phyloP scores from a whole-genome alignment of 139 green algal genomes.

The Coelastrella sp. region DNA sequence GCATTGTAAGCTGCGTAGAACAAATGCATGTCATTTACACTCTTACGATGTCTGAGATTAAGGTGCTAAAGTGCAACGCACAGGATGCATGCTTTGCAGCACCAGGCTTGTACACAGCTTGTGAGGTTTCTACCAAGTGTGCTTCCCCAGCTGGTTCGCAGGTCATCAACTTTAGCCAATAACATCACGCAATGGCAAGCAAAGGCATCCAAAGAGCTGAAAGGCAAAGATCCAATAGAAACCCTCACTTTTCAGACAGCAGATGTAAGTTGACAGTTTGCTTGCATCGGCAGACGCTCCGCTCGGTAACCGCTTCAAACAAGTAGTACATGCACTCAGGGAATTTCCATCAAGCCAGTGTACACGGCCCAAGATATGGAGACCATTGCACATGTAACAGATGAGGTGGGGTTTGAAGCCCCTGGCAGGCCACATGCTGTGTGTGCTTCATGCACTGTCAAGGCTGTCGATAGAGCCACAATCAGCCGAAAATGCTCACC shows the following conservation, averaged over 20 bases:
- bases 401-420: constrained; percentile 40
- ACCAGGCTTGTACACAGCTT: neutral
- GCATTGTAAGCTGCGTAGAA: no score
- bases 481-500: no score
- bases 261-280: constrained; percentile 3
- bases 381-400: constrained; percentile 14
- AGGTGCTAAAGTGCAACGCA: no score
- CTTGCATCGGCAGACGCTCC: neutral
- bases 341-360: constrained; percentile 67
- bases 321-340: no score
- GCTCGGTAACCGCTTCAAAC: neutral
- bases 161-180: neutral
- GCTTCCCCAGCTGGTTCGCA: neutral
- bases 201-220: constrained; percentile 53
- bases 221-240: constrained; percentile 44
- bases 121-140: neutral
- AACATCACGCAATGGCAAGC: constrained; percentile 29
- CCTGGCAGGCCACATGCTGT: no score
- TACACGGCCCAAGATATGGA: constrained; percentile 61
- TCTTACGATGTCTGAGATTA: no score
- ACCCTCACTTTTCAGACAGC: constrained; percentile 18
- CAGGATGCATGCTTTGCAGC: neutral
- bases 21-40: no score
- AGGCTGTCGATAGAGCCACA: neutral
- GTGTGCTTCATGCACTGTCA: neutral